Base-by-base conservation (phyloP, 345 rosid species). In the Murraya paniculata region DNA sequence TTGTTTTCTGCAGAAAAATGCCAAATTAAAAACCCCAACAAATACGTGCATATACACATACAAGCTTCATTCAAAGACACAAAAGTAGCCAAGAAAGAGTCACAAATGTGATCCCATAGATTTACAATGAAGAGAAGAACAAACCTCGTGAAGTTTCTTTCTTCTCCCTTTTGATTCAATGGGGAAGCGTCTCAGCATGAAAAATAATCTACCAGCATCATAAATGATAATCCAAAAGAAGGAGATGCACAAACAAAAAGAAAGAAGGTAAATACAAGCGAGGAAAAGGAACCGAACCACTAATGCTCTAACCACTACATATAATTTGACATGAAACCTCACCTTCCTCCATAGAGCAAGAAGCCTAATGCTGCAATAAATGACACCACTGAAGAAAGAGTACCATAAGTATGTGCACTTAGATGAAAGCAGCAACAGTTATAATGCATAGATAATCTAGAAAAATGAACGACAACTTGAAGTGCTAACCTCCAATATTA, bases 301-400 rank as follows among this genome's bases (percentile, higher is more conserved):
- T 35, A 67, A 78, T 74, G 71, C 55, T 70, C 28, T 65, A 79
- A 64, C 73, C 24, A 64, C 27, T n/a, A 57, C 41, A 64, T 45
- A 70, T 78, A n/a, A 28, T 61, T 24, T 6, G 78, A 56, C 22
- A 80, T 19, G 53, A 72, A 7, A 18, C 78, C 81, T 88, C 69
- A 94, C 99, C 99, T 94, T 93, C 99, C 99, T 79, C 99, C 99
- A 76, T 91, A 97, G 3, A 93, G 87, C 90, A 94, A 84, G 91
- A 94, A 97, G 68, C 98, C 98, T 78, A 92, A 79, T 28, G 99
- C 97, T 60, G 98, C 99, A 41, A 94, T 71, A 80, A 93, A 88
- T 35, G 99, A 97, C 56, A 97, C 90, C 88, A 84, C 99, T 97
- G 90, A 64, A 85, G 74, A 35, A 53, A 76, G 7, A 79, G 36